Percentiles rank a stretch among this genome's conserved stretches.
Conservation (phyloP, 805 yeast genomes). For the Candida corydali region DNA sequence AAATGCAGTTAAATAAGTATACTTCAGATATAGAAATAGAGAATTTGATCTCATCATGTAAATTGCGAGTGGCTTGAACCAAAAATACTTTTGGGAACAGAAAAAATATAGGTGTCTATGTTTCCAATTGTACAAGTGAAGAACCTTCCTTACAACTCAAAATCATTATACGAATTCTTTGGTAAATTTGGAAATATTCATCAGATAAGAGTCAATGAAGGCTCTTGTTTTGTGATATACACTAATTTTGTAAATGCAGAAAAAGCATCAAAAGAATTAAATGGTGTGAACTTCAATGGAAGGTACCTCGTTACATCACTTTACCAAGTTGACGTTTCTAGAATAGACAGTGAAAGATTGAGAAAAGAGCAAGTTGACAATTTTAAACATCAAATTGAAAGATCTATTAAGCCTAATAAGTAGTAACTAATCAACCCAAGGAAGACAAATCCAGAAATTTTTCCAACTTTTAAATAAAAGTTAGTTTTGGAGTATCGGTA, state of each 20-base stretch:
- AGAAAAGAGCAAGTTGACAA: conserved; percentile 25
- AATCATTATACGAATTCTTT: conserved; percentile 48
- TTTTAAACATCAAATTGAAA: conserved; percentile 20
- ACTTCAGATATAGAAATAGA: too few species aligned
- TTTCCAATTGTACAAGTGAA: conserved; percentile 49
- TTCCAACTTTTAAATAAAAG: conserved; percentile 61
- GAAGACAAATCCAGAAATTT: conserved; percentile 59
- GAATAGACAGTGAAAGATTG: conserved; percentile 20
- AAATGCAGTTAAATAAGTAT: too few species aligned
- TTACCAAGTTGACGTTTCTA: conserved; percentile 41
- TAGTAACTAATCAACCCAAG: conserved; percentile 55
- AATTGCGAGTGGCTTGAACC: too few species aligned
- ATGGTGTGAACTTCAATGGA: conserved; percentile 57
- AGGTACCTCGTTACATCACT: conserved; percentile 52
- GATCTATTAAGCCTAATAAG: conserved; percentile 33
- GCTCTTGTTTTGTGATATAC: conserved; percentile 55
- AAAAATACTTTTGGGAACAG: too few species aligned
- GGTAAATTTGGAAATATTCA: conserved; percentile 53
- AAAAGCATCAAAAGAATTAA: conserved; percentile 50
- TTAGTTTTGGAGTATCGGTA: conserved; percentile 56
- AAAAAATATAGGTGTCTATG: conserved; percentile 5
- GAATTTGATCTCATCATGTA: too few species aligned
- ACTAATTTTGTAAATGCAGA: conserved; percentile 44
- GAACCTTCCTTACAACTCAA: conserved; percentile 52
- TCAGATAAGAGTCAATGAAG: conserved; percentile 44